A percentile compares a stretch with the other conserved stretches of the same genome.
These are phyloP conservation scores for Trichomonas vaginalis DNA, from an alignment of 208 protist genomes.

Conservation along the genomic window DNA sequence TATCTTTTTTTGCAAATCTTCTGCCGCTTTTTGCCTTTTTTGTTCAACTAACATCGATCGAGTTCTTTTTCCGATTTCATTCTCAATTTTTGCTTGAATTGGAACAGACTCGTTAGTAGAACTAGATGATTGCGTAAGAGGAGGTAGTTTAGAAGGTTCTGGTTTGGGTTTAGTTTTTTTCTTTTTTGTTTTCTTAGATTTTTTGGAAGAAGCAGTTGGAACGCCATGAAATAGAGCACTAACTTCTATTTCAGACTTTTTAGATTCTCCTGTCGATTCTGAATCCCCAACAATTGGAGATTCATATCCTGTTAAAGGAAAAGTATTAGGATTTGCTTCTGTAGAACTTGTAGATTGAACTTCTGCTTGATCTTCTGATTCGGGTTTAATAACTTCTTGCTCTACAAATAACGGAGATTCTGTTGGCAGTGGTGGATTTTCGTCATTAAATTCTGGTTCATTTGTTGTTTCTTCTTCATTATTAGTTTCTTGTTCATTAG, in stretches of 20 bases:
- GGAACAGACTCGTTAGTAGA: neutral
- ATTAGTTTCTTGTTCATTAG: neutral
- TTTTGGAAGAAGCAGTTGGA: neutral
- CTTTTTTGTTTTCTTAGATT: neutral
- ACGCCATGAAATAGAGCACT: neutral
- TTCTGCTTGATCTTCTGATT: neutral
- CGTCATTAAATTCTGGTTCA: neutral
- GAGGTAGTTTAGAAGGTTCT: neutral
- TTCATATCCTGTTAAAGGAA: neutral
- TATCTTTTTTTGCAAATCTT: neutral
- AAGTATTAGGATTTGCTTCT: neutral
- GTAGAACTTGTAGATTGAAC: too few species aligned
- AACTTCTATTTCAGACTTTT: neutral
- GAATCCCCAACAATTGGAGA: neutral
- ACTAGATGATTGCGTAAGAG: neutral
- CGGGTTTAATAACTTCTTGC: neutral
- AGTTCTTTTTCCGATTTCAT: neutral
- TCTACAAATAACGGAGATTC: neutral
- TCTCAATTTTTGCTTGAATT: neutral
- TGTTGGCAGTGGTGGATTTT: neutral
- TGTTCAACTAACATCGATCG: neutral
- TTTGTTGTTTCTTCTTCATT: neutral
- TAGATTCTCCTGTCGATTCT: neutral
- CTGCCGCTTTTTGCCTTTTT: neutral
- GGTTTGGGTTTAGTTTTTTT: neutral